phyloP scores from a whole-genome alignment of 2,329 filamentous ascomycete genomes.

The Chalaropsis thielavioides region DNA sequence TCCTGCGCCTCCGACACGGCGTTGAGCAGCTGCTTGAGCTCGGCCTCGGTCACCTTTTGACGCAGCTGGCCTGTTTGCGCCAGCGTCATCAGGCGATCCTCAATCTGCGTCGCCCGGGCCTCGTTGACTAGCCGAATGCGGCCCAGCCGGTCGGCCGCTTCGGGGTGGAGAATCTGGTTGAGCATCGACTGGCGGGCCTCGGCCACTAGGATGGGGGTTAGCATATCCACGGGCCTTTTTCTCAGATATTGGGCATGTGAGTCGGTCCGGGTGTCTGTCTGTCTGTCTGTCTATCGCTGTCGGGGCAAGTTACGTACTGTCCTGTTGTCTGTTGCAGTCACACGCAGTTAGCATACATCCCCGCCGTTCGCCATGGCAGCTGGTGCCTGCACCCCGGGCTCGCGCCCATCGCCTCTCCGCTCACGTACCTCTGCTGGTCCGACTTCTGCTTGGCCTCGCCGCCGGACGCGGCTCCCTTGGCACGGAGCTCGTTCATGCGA shows the following conservation, averaged over 20 bases:
- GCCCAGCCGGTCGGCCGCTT: constrained; percentile 81
- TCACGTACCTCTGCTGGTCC: constrained; percentile 29
- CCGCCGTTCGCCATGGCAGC: background rate
- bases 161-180: constrained; percentile 83
- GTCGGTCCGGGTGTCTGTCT: no score
- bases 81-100: constrained; percentile 85
- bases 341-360: background rate
- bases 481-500: constrained; percentile 83
- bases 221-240: no score
- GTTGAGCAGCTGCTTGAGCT: constrained; percentile 81
- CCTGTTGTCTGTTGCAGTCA: constrained; percentile 12
- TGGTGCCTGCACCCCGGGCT: constrained; percentile 20
- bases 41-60: constrained; percentile 76
- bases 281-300: no score
- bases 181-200: constrained; percentile 68
- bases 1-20: constrained; percentile 67
- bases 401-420: background rate
- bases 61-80: constrained; percentile 77
- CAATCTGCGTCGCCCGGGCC: constrained; percentile 73
- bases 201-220: constrained; percentile 25
- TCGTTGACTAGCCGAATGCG: constrained; percentile 95
- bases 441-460: constrained; percentile 44
- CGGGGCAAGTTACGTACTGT: constrained; percentile 23
- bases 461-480: constrained; percentile 42
- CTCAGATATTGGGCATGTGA: no score